Percentiles rank a stretch among this genome's conserved stretches.
phyloP scores from a whole-genome alignment of 2,329 filamentous ascomycete species.

The Didymella pomorum region DNA sequence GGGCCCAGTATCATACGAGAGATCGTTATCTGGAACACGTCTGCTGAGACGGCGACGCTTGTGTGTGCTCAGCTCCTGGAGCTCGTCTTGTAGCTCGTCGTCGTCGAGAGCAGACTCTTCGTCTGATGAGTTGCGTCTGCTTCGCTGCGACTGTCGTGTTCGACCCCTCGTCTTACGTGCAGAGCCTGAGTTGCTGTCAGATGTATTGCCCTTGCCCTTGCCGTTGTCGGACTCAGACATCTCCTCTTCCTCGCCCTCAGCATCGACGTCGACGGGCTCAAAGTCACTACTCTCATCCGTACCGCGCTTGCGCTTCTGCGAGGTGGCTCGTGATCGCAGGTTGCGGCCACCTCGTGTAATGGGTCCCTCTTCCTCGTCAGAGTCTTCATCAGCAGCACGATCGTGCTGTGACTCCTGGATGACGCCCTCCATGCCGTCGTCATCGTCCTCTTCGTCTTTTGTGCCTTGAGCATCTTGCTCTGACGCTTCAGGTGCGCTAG shows the following conservation, averaged over 20 bases:
- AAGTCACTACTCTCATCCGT: constrained; percentile 69
- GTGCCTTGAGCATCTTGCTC: constrained; percentile 44
- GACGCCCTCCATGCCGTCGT: constrained; percentile 46
- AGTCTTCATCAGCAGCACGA: constrained; percentile 52
- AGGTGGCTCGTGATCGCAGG: constrained; percentile 40
- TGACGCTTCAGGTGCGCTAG: constrained; percentile 43
- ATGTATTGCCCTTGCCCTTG: constrained; percentile 51
- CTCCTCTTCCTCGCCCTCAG: constrained; percentile 62
- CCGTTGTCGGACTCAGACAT: constrained; percentile 62
- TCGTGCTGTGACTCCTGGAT: constrained; percentile 55
- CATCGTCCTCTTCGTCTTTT: constrained; percentile 41
- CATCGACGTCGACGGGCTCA: constrained; percentile 65
- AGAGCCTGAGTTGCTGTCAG: constrained; percentile 49
- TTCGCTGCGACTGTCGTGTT: constrained; percentile 55
- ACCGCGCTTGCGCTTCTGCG: constrained; percentile 50
- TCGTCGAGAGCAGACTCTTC: constrained; percentile 57
- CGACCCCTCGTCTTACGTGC: constrained; percentile 60
- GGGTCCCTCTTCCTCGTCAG: constrained; percentile 66
- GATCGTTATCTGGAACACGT: constrained; percentile 52
- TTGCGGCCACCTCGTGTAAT: constrained; percentile 57
- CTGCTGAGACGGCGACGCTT: constrained; percentile 50
- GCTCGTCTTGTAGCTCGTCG: constrained; percentile 63
- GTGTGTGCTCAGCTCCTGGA: constrained; percentile 65
- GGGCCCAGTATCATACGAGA: constrained; percentile 62
- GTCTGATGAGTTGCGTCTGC: constrained; percentile 58